Conservation (phyloP, 306 rosid species). For the Dalbergia oliveri region DNA sequence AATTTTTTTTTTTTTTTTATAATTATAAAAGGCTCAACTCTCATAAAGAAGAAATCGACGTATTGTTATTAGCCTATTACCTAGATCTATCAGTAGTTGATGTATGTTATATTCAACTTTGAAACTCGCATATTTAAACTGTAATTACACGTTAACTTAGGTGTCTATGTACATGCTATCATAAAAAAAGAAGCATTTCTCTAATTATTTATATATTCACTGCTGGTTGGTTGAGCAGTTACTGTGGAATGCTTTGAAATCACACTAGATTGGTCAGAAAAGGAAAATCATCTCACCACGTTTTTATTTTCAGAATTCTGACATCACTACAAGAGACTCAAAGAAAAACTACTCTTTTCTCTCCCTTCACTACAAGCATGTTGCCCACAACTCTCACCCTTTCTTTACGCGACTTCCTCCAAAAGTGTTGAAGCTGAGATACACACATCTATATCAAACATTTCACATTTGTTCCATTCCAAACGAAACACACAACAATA, state of each 20-base stretch:
- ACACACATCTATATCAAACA: constrained; percentile 22
- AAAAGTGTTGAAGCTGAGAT: not conserved
- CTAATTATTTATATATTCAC: not conserved
- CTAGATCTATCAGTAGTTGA: no score
- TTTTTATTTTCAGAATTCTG: constrained; percentile 28
- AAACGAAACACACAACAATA: not conserved
- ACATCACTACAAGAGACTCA: not conserved
- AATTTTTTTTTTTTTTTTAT: no score
- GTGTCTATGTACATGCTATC: no score
- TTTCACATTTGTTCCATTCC: not conserved
- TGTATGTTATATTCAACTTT: no score
- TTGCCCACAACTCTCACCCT: constrained; percentile 58
- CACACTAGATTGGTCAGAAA: not conserved
- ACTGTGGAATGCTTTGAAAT: no score
- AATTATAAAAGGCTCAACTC: no score
- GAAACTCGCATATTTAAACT: no score
- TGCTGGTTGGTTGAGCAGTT: constrained; percentile 2
- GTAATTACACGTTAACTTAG: no score
- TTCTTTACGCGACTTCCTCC: constrained; percentile 59
- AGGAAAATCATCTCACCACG: constrained; percentile 50
- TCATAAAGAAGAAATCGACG: no score
- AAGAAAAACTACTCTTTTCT: not conserved
- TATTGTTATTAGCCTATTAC: no score
- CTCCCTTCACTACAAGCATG: constrained; percentile 48
- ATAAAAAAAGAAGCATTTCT: no score